A percentile compares a stretch with the other conserved stretches of the same genome.
Conservation (phyloP, 208 protist genomes). For the Novymonas esmeraldas region DNA sequence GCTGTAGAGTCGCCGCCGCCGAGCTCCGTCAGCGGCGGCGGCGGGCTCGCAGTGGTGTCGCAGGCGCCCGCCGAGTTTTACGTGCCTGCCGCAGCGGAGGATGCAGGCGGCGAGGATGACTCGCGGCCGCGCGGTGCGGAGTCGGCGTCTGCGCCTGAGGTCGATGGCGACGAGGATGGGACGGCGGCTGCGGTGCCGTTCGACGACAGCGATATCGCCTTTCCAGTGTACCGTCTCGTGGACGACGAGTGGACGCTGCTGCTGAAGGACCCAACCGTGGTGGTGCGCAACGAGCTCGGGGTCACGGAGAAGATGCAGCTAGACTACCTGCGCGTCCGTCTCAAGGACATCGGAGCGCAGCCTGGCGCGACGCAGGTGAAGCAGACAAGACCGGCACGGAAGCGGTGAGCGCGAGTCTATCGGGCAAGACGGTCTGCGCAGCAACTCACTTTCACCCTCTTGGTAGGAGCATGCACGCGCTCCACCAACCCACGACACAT, state of each 20-base stretch:
- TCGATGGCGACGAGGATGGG: neutral
- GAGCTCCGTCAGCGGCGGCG: conserved; percentile 17
- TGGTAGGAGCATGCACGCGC: no score
- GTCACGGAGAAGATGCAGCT: conserved; percentile 62
- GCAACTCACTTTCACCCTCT: no score
- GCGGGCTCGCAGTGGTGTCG: conserved; percentile 3
- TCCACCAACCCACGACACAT: no score
- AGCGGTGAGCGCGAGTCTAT: conserved; percentile 5
- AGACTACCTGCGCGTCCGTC: conserved; percentile 75
- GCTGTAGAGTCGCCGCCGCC: conserved; percentile 48
- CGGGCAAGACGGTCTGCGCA: no score
- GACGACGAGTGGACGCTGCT: conserved; percentile 87
- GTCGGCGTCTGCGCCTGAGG: neutral
- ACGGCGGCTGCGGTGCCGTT: neutral
- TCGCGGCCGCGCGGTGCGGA: neutral
- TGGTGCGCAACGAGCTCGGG: conserved; percentile 67
- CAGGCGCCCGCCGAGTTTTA: neutral
- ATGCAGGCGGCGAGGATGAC: neutral
- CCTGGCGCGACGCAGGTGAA: conserved; percentile 10
- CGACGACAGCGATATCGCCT: conserved; percentile 45
- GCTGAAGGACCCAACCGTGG: conserved; percentile 74
- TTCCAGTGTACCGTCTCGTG: conserved; percentile 73
- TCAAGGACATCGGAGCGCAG: conserved; percentile 30
- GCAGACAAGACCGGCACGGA: neutral
- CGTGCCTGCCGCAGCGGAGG: conserved; percentile 13